Evolutionary conservation across 169 alveolate species (phyloP).

Genomic region (Plasmodium adleri): DNA sequence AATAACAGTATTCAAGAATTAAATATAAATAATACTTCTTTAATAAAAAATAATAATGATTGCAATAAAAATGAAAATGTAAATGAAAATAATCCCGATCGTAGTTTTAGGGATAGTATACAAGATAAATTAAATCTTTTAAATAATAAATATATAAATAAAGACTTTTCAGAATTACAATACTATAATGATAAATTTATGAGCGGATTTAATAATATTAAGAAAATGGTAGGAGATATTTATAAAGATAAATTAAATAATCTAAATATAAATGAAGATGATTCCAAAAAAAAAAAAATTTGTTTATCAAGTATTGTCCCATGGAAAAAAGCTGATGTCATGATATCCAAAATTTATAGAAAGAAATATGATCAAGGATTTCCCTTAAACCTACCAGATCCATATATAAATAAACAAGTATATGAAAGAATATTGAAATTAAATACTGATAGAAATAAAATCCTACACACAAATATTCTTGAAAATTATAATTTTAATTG

Average conservation of each 20-base stretch:
- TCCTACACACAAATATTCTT: slow-evolving; percentile 39
- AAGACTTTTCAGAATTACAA: slow-evolving; percentile 44
- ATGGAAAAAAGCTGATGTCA: slow-evolving; percentile 76
- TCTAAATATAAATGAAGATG: background rate
- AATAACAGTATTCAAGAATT: slow-evolving; percentile 63
- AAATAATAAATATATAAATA: slow-evolving; percentile 55
- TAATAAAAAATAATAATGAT: background rate
- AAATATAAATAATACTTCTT: background rate
- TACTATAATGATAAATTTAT: slow-evolving; percentile 60
- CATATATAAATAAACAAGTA: slow-evolving; percentile 24
- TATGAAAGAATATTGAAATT: slow-evolving; percentile 63
- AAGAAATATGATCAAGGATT: slow-evolving; percentile 56
- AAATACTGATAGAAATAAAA: slow-evolving; percentile 59
- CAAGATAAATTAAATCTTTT: slow-evolving; percentile 47
- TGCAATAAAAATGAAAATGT: background rate
- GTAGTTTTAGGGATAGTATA: slow-evolving; percentile 17
- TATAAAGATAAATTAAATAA: slow-evolving; percentile 53
- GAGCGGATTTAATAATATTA: slow-evolving; percentile 60
- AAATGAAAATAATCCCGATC: background rate
- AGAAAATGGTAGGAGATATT: slow-evolving; percentile 66
- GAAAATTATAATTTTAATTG: slow-evolving; percentile 68
- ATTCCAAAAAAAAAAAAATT: slow-evolving; percentile 11
- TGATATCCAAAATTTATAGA: slow-evolving; percentile 73
- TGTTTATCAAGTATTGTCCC: slow-evolving; percentile 67
- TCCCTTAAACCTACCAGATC: slow-evolving; percentile 55